phyloP scores from a whole-genome alignment of 495 filamentous ascomycete species.

The Aspergillus taichungensis region DNA sequence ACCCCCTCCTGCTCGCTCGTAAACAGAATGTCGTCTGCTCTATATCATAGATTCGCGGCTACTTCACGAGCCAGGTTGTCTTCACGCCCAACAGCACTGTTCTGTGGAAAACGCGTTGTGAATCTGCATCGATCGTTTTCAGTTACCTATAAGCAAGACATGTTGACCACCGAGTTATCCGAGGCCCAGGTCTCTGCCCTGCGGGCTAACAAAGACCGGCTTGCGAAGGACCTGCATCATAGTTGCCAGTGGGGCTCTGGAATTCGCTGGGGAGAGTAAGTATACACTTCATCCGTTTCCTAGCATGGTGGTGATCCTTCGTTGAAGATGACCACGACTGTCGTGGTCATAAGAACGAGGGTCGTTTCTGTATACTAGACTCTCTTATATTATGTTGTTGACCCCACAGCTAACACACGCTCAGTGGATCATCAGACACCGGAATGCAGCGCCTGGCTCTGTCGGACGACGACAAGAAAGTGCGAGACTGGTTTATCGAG shows the following conservation, averaged over 20 bases:
- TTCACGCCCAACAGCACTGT: background rate
- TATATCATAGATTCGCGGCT: background rate
- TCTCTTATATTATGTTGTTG: no score
- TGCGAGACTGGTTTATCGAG: constrained; percentile 67
- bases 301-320: background rate
- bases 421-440: constrained; percentile 48
- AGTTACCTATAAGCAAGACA: constrained; percentile 18
- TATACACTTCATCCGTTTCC: constrained; percentile 3
- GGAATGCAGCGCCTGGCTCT: constrained; percentile 62
- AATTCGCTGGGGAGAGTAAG: constrained; percentile 56
- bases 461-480: constrained; percentile 60
- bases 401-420: background rate
- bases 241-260: constrained; percentile 61
- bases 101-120: background rate
- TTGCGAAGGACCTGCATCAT: constrained; percentile 54
- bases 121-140: constrained; percentile 16
- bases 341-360: no score
- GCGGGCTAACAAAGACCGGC: constrained; percentile 48
- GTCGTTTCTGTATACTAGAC: no score
- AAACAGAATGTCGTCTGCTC: constrained; percentile 1
- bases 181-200: constrained; percentile 36
- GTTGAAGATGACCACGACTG: background rate
- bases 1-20: background rate
- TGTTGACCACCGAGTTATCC: constrained; percentile 34
- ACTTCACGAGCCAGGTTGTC: constrained; percentile 1